phyloP scores from a whole-genome alignment of 257 asterid species.

The Dorcoceras hygrometricum region DNA sequence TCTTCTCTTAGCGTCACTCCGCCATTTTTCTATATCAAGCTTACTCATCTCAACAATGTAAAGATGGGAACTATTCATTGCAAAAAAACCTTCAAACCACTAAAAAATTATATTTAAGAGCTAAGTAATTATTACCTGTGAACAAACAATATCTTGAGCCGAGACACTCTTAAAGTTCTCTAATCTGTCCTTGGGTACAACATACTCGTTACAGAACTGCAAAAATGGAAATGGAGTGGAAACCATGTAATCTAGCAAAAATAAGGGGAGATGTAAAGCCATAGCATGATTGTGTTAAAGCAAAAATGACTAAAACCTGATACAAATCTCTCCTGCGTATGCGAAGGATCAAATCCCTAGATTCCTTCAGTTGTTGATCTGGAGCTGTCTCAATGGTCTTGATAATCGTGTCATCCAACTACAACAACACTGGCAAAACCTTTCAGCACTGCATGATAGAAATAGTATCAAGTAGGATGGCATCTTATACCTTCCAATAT shows the following conservation, averaged over 20 bases:
- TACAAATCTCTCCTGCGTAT: slow-evolving; percentile 82
- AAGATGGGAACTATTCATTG: neutral
- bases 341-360: slow-evolving; percentile 85
- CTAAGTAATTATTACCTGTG: slow-evolving; percentile 58
- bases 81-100: slow-evolving; percentile 12
- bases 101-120: slow-evolving; percentile 10
- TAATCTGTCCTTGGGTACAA: slow-evolving; percentile 79
- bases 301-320: slow-evolving; percentile 46
- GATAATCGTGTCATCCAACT: slow-evolving; percentile 87
- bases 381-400: slow-evolving; percentile 92
- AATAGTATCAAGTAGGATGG: slow-evolving; percentile 24
- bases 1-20: slow-evolving; percentile 57
- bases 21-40: slow-evolving; percentile 48
- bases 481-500: slow-evolving; percentile 78
- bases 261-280: neutral
- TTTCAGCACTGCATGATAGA: slow-evolving; percentile 19
- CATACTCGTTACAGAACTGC: slow-evolving; percentile 89
- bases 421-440: slow-evolving; percentile 23
- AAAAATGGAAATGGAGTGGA: slow-evolving; percentile 30
- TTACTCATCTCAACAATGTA: slow-evolving; percentile 2
- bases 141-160: slow-evolving; percentile 81
- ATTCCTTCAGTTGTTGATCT: slow-evolving; percentile 59
- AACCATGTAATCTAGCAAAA: slow-evolving; percentile 8
- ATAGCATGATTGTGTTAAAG: neutral
- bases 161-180: slow-evolving; percentile 76